Conservation (phyloP, 352 stramenopile genomes). For the Phytophthora sp. region DNA sequence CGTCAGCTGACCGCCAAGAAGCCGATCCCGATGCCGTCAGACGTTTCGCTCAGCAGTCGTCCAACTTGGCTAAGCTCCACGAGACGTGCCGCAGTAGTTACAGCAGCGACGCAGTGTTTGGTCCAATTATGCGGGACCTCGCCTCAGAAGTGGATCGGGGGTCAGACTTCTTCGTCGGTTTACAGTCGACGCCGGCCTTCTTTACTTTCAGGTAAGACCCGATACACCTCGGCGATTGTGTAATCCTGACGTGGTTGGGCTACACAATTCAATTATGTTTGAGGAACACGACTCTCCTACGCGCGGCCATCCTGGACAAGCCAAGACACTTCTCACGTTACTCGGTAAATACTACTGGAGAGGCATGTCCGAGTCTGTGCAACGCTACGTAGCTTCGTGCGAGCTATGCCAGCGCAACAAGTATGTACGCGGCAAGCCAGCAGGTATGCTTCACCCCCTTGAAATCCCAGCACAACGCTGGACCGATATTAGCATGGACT, state of each 20-base stretch:
- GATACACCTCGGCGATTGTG: neutral
- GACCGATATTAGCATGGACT: neutral
- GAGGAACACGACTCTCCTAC: neutral
- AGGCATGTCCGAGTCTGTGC: neutral
- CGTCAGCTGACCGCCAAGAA: neutral
- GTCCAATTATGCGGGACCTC: neutral
- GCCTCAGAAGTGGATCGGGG: neutral
- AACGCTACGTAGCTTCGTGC: neutral
- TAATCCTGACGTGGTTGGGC: neutral
- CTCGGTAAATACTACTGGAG: neutral
- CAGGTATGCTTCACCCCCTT: neutral
- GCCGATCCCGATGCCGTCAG: neutral
- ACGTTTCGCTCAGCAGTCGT: neutral
- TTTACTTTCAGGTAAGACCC: neutral
- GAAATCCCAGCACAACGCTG: neutral
- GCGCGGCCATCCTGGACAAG: neutral
- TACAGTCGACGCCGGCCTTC: neutral
- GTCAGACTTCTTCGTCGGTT: neutral
- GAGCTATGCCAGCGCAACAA: neutral
- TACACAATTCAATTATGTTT: neutral
- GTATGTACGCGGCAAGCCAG: neutral
- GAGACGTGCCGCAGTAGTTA: neutral
- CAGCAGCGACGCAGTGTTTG: neutral
- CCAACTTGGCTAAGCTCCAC: neutral
- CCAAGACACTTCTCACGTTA: neutral